Base-by-base conservation (phyloP, 345 rosid genomes). In the Cochlearia excelsa region DNA sequence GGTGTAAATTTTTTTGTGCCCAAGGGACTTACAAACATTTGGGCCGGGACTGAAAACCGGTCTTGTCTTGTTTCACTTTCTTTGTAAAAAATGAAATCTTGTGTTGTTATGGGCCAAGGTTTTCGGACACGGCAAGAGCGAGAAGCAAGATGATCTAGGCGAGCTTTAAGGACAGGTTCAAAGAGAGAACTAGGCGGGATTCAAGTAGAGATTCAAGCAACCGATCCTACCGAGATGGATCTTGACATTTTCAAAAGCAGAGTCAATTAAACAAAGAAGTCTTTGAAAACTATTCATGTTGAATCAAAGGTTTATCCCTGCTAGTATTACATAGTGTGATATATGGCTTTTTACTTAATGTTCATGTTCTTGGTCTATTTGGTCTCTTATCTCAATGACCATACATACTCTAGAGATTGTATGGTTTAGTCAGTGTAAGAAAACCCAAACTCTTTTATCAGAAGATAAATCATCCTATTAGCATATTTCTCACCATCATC, bases 81-180 rank as follows among this genome's bases (percentile, higher is more conserved):
- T 27, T 33, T 1, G 0, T 1, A 48, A 3, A 9, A 9, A 4
- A 37, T 16, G 23, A 16, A 16, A 16, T 9, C 8, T 11, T 9
- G 10, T 55, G 16, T 54, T 51, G 34, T 62, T 51, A 16, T 40
- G 16, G 57, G 52, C 38, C 27, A 54, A 81, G 83, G 86, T 81
- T 72, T 56, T 83, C 86, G 35, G 86, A 81, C 48, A 77, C 80
- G 27, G 69, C 86, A 46, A 73, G 66, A 72, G 83, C 77, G 56
- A 72, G 86, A 65, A 81, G 78, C 80, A 81, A 81, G 80, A 81
- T 81, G 83, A 81, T 79, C 60, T 81, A 81, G 55, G 85, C 85
- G 6, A 81, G 85, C 65, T 81, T 81, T 4, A 81, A 81, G 76
- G 85, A 81, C 64, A 74, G 82, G 76, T 81, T 81, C 72, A 81